These are phyloP conservation scores for Curvularia hawaiiensis DNA, from an alignment of 2,329 filamentous ascomycete genomes.

Conservation along the genomic window DNA sequence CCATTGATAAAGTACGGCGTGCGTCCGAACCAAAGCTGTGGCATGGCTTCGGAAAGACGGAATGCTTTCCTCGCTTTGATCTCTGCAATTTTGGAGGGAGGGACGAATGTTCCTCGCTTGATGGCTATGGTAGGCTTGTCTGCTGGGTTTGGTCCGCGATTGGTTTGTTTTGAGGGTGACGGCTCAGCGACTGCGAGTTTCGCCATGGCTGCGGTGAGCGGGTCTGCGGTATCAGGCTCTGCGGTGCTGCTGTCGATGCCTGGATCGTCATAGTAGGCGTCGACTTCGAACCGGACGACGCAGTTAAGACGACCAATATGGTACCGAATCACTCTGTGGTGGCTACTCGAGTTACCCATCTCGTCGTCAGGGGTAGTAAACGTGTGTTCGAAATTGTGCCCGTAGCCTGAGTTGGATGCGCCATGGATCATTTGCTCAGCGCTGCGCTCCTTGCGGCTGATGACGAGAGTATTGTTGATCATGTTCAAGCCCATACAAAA, in stretches of 20 bases:
- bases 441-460: slow-evolving; percentile 36
- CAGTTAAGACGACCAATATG: slow-evolving; percentile 21
- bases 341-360: slow-evolving; percentile 23
- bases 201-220: slow-evolving; percentile 7
- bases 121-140: slow-evolving; percentile 1
- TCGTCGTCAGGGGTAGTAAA: slow-evolving; percentile 29
- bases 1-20: slow-evolving; percentile 26
- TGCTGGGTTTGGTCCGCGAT: neutral
- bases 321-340: slow-evolving; percentile 29
- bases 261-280: slow-evolving; percentile 24
- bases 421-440: slow-evolving; percentile 22
- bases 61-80: slow-evolving; percentile 19
- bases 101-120: slow-evolving; percentile 7
- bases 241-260: slow-evolving; percentile 1
- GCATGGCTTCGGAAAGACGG: slow-evolving; percentile 11
- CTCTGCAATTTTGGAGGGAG: slow-evolving; percentile 20
- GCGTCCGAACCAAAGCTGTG: slow-evolving; percentile 32
- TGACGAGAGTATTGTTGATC: slow-evolving; percentile 41
- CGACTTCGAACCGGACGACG: slow-evolving; percentile 28
- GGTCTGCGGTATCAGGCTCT: neutral
- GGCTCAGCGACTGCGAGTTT: slow-evolving; percentile 3
- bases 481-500: slow-evolving; percentile 43
- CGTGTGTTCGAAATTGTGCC: slow-evolving; percentile 38
- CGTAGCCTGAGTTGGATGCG: slow-evolving; percentile 30
- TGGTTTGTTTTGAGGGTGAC: neutral